These are phyloP conservation scores for Lactarius indigo DNA, from an alignment of 768 basidiomycete genomes.

Conservation along the genomic window DNA sequence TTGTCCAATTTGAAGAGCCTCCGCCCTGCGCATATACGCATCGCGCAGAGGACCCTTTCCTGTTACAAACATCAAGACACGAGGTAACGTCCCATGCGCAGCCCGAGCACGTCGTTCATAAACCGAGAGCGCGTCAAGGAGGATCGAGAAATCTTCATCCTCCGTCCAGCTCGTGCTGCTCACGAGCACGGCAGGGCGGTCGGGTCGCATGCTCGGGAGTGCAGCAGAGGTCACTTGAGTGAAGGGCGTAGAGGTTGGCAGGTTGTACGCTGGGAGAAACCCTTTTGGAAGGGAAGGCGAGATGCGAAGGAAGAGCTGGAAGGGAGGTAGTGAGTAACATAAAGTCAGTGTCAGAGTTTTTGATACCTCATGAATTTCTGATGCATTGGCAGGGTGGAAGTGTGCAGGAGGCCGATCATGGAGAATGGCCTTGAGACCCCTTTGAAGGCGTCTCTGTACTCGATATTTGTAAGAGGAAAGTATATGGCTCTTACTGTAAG, in stretches of 20 bases:
- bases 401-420: constrained; percentile 88
- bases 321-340: constrained; percentile 24
- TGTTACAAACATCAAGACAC: constrained; percentile 79
- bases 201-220: constrained; percentile 55
- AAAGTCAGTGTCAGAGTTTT: constrained; percentile 19
- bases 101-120: constrained; percentile 61
- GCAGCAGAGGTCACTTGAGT: constrained; percentile 40
- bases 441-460: constrained; percentile 31
- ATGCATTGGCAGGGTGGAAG: constrained; percentile 68
- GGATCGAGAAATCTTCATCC: constrained; percentile 90
- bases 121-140: constrained; percentile 65
- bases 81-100: constrained; percentile 49
- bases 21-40: constrained; percentile 68
- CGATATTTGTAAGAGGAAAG: not conserved
- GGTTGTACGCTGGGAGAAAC: constrained; percentile 37
- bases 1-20: constrained; percentile 46
- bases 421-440: constrained; percentile 74
- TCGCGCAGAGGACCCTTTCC: constrained; percentile 82
- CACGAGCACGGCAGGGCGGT: constrained; percentile 82
- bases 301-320: constrained; percentile 51
- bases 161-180: constrained; percentile 97
- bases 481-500: constrained; percentile 54
- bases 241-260: constrained; percentile 26
- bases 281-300: constrained; percentile 52
- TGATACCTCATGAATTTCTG: constrained; percentile 72